phyloP scores from a whole-genome alignment of 345 rosid species.

The Eutrema heterophyllum region DNA sequence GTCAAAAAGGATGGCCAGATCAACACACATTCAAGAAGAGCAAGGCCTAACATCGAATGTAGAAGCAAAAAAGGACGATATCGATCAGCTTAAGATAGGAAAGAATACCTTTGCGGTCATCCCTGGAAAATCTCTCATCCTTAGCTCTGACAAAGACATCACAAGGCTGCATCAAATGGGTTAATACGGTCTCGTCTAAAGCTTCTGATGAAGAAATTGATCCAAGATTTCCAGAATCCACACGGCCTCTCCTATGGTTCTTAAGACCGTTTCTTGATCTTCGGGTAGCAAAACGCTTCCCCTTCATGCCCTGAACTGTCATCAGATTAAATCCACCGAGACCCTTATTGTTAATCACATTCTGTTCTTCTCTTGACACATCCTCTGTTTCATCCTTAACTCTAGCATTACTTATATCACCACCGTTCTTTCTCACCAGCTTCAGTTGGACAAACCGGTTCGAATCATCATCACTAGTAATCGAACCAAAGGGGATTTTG shows the following conservation, averaged over 20 bases:
- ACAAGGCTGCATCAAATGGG: conserved; percentile 31
- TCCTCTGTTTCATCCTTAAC: conserved; percentile 31
- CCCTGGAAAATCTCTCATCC: conserved; percentile 20
- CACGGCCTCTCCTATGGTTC: conserved; percentile 34
- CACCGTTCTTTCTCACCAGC: conserved; percentile 13
- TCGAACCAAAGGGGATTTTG: conserved; percentile 47
- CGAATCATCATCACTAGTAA: conserved; percentile 23
- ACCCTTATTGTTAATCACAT: conserved; percentile 5
- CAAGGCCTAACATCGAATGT: neutral
- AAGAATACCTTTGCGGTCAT: conserved; percentile 12
- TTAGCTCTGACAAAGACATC: conserved; percentile 20
- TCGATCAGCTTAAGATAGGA: neutral
- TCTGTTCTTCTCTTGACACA: conserved; percentile 18
- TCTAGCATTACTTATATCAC: conserved; percentile 15
- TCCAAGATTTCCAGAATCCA: conserved; percentile 20
- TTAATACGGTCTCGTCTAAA: conserved; percentile 11
- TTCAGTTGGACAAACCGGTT: conserved; percentile 3
- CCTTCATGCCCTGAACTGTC: conserved; percentile 17
- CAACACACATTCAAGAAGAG: neutral
- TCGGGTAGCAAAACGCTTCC: conserved; percentile 27
- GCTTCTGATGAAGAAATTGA: conserved; percentile 39
- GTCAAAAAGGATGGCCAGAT: neutral
- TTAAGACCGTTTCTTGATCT: conserved; percentile 40
- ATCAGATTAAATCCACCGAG: conserved; percentile 12
- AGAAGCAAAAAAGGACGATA: neutral